Percentiles rank a stretch among this genome's conserved stretches.
These are phyloP conservation scores for Trichoderma reesei DNA, from an alignment of 495 filamentous ascomycete genomes.

Conservation along the genomic window DNA sequence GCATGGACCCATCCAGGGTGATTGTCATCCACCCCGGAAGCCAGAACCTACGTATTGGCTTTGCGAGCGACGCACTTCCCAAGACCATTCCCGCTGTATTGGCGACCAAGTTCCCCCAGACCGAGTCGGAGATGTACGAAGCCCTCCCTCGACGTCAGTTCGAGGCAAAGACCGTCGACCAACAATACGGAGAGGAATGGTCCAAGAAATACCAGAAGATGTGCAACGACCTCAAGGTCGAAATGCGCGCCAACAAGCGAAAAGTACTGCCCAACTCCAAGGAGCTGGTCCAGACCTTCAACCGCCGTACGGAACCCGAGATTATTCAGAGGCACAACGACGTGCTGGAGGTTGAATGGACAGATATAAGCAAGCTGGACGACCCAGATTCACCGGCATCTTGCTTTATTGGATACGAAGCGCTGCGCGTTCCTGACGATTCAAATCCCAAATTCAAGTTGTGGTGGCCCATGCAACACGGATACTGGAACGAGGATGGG, in stretches of 20 bases:
- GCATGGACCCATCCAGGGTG: constrained; percentile 71
- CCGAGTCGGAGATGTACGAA: constrained; percentile 77
- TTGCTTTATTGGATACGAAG: constrained; percentile 71
- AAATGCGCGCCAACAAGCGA: constrained; percentile 86
- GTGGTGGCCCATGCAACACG: constrained; percentile 81
- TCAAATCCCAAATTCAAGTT: constrained; percentile 86
- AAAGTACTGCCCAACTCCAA: constrained; percentile 92
- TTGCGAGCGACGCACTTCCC: constrained; percentile 88
- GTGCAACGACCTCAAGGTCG: constrained; percentile 75
- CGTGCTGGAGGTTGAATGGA: constrained; percentile 88
- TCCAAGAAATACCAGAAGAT: constrained; percentile 66
- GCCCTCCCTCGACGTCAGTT: constrained; percentile 84
- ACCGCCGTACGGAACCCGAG: constrained; percentile 69
- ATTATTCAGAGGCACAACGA: constrained; percentile 90
- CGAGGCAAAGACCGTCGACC: constrained; percentile 53
- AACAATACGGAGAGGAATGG: constrained; percentile 86
- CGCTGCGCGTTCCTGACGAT: constrained; percentile 74
- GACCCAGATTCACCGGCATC: constrained; percentile 47
- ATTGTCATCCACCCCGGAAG: constrained; percentile 98
- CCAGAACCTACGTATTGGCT: constrained; percentile 85
- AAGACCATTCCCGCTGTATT: constrained; percentile 92
- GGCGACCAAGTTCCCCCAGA: constrained; percentile 61
- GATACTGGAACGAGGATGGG: constrained; percentile 82
- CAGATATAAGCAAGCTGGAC: constrained; percentile 55
- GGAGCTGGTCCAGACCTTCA: constrained; percentile 87